phyloP scores from a whole-genome alignment of 1,284 basidiomycete species.

The Chalciporus piperatoides region DNA sequence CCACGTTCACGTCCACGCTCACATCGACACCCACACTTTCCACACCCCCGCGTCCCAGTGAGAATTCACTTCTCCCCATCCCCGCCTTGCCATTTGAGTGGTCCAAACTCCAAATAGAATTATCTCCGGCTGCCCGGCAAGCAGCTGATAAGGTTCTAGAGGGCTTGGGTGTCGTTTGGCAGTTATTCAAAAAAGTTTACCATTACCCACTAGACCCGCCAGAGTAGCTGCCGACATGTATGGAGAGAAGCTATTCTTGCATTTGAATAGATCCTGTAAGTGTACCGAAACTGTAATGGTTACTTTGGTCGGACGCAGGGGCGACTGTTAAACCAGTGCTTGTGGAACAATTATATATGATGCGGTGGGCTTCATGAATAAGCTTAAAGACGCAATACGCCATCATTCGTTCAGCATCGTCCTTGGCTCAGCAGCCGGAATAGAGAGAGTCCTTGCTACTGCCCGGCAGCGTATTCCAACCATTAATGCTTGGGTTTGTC shows the following conservation, averaged over 20 bases:
- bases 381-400: too few species aligned
- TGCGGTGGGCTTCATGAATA: too few species aligned
- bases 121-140: conserved; percentile 25
- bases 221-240: conserved; percentile 13
- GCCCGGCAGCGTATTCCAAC: too few species aligned
- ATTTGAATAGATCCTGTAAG: not conserved
- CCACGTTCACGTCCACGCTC: conserved; percentile 2
- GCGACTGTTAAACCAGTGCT: not conserved
- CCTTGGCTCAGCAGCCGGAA: too few species aligned
- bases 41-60: conserved; percentile 11
- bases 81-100: conserved; percentile 25
- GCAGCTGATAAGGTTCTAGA: conserved; percentile 34
- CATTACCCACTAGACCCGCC: conserved; percentile 58
- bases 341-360: too few species aligned
- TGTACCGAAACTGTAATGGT: not conserved
- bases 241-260: conserved; percentile 4
- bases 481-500: too few species aligned
- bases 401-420: too few species aligned
- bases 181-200: conserved; percentile 45
- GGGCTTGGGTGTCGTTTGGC: conserved; percentile 45
- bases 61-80: conserved; percentile 18
- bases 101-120: conserved; percentile 25
- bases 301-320: not conserved
- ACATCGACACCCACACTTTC: conserved; percentile 16
- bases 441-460: too few species aligned